Base-by-base conservation (phyloP, 768 basidiomycete genomes). In the Pleurotus salmoneostramineus region DNA sequence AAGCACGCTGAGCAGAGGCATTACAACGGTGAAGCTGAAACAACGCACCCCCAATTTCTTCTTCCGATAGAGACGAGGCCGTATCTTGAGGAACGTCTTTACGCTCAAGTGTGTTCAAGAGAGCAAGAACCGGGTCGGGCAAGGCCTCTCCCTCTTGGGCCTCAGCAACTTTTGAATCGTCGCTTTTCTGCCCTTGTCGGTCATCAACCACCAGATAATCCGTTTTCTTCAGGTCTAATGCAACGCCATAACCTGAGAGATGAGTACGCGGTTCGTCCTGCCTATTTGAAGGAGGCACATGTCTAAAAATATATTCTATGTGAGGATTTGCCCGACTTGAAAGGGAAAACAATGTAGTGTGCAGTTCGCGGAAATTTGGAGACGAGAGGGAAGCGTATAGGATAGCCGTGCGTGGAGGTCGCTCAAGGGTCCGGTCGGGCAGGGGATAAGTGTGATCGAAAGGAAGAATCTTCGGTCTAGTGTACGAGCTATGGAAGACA, bases 151-250 rank as follows among this genome's bases (percentile, higher is more conserved):
- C 69, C 7, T 63, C 62, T 57, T 76, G 72, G 4, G 66, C 64
- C 32, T 64, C 62, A 27, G 21, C 21, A 35, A 61, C 59, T 6
- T 49, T 27, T 2, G 60, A 48, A n/a, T 34, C 58, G 10, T 43
- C 52, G 4, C 37, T 14, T 10, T 34, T 34, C 12, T 60, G 50
- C 44, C 68, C 70, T 3, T 80, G 70, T 46, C 97, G 77, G 69
- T 99, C 97, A 66, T 99, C 97, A 6, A 98, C 74, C 3, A 89
- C 94, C 10, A 98, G 81, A 68, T 98, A 99, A 65, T 99, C 97
- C 80, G 85, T 97, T 75, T 95, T 97, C 78, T 99, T 99, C 64
- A 99, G 72, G 63, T 96, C 93, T 55, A 99, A 75, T 17, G 89
- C 80, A 5, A 95, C 95, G 3, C 97, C 97, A 64, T 93, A 99